Conservation (phyloP, 2,329 filamentous ascomycete species). For the Coniochaeta pulveracea region DNA sequence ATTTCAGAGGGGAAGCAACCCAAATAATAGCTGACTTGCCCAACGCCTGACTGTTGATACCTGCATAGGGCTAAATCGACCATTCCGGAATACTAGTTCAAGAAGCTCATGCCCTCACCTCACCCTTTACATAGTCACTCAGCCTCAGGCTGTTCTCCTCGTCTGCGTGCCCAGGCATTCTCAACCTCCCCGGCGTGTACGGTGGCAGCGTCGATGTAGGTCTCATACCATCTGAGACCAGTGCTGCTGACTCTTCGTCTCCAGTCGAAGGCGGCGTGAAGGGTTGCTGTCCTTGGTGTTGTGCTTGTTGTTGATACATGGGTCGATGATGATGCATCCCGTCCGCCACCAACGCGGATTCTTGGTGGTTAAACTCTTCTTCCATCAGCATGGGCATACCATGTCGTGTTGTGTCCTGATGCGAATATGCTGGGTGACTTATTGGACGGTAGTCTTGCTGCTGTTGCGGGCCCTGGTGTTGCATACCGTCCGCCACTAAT, state of each 20-base stretch:
- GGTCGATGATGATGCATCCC: constrained; percentile 4
- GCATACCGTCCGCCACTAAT: constrained; percentile 12
- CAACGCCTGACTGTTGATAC: too few relatives aligned
- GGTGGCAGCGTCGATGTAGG: constrained; percentile 17
- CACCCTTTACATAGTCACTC: constrained; percentile 18
- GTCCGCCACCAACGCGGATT: constrained; percentile 4
- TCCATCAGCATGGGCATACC: neutral
- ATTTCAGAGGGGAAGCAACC: too few relatives aligned
- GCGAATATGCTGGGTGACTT: neutral
- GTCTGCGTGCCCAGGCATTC: constrained; percentile 20
- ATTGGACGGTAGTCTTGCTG: neutral
- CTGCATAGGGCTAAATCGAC: too few relatives aligned
- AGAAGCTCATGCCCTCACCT: neutral
- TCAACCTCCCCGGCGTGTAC: constrained; percentile 18
- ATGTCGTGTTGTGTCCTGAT: neutral
- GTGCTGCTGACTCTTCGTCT: constrained; percentile 10
- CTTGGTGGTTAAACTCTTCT: neutral
- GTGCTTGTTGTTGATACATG: constrained; percentile 2
- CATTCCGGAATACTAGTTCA: too few relatives aligned
- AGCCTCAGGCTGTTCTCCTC: constrained; percentile 22
- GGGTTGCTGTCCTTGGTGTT: neutral
- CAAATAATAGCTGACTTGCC: too few relatives aligned
- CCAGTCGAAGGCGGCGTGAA: constrained; percentile 5
- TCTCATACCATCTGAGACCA: constrained; percentile 15
- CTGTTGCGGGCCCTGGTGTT: constrained; percentile 5